Base-by-base conservation (phyloP, 2,329 filamentous ascomycete genomes). In the Stagonosporopsis tanaceti region DNA sequence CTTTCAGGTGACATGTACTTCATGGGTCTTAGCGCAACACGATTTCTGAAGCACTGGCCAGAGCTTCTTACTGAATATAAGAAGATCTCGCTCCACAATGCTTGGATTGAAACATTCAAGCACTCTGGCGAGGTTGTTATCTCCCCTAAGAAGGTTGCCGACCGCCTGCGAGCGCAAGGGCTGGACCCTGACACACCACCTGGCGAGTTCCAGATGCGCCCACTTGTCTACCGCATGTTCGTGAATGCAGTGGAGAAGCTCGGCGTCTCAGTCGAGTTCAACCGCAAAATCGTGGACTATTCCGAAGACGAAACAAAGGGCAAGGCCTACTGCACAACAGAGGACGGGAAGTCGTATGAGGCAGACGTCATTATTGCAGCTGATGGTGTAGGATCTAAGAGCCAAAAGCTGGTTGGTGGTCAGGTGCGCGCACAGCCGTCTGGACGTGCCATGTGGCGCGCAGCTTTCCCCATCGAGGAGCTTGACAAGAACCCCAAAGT, bases 1-100 rank as follows among this genome's bases (percentile, higher is more conserved):
- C n/a, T 14, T 27, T 20, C 50, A 82, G 84, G 84, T 50, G 84
- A 86, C 70, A 85, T 85, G 81, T 85, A 84, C 73, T 85, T 85
- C 68, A 85, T 86, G 80, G 82, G 83, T 9, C 77, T 85, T 22
- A 83, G 81, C 44, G 83, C 83, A 22, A 85, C 81, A 41, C 78
- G 77, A 35, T 84, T 84, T 72, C 79, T 85, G 68, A 82, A 81
- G 68, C 81, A 84, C 58, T 85, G 82, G 82, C 82, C 82, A 9
- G 81, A 84, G 50, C 76, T 86, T 67, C 74, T 76, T 38, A 72
- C 77, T 47, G 82, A 85, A 61, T 85, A 82, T 70, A 77, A 81
- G 52, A 63, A 70, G 7, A 84, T 85, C 48, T 83, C 81, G 17
- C 78, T 84, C 47, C 80, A 83, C 64, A 80, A 84, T 67, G 78